Evolutionary conservation across 768 basidiomycete species (phyloP), one percentile per base, ranked within the genome.

Genomic region (Dioszegia hungarica): DNA sequence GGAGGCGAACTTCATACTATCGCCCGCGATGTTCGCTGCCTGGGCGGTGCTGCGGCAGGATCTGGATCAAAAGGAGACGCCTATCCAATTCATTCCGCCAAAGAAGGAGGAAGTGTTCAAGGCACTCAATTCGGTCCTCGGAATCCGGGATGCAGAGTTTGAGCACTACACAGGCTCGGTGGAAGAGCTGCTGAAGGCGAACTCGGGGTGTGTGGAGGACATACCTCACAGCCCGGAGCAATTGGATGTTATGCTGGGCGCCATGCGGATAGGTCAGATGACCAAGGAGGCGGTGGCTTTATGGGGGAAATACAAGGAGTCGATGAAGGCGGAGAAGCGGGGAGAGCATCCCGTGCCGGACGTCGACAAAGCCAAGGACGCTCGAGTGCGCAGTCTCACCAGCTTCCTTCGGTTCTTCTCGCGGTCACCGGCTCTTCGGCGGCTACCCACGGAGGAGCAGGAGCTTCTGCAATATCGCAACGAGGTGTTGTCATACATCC

Each of bases 21-120:
- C 45, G 1, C 34, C 46, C 3, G 25, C 53, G 11, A 44, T 64
- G 28, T 44, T 53, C 29, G 55, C 55, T 11, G 60, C 56, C 2
- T 68, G 65, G 65, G 54, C 60, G 14, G 39, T 62, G 5, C 31
- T 64, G 22, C 51, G 56, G 12, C 19, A 22, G 9, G 47, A 51
- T 20, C 37, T 19, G 31, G 34, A 20, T 25, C 19, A 19, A 15
- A n/a, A 22, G 43, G 36, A 12, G 10, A 14, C 33, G 28, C 38
- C 25, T 14, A 39, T 33, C 24, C 36, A 44, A 24, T 34, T 39
- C 34, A 45, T 52, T 19, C 37, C 60, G 2, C 25, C 43, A 12
- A 25, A 40, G 40, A 31, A 27, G 34, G 41, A 34, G 33, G 14
- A 37, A 31, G 37, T 60, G 12, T 28, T 31, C 29, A 12, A 38